Evolutionary conservation across 208 protist genomes (phyloP), one percentile per base, ranked within the genome.

Genomic region (Leishmania major): DNA sequence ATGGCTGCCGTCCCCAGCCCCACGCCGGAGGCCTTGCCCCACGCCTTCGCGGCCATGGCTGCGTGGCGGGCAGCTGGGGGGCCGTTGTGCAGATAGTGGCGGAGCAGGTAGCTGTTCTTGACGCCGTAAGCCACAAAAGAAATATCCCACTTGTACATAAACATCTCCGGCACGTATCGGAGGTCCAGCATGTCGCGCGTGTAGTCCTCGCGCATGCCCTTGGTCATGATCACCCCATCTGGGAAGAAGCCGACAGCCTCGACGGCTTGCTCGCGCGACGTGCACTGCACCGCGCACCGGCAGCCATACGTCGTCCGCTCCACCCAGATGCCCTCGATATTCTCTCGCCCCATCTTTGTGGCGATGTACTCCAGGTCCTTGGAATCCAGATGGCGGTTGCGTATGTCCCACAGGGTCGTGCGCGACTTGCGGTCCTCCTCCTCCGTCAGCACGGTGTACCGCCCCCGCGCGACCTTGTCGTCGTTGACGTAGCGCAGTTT

Each of bases 131-230:
- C 92, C 22, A 96, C 92, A 76, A 97, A 97, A 11, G 92, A 96
- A 78, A 96, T 95, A 81, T 97, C 95, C 93, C 95, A 97, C 80
- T 93, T 92, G 88, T 96, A 97, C 88, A 96, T 91, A 79, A 91
- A 95, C 89, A 97, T 92, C 84, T 97, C 93, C 22, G 95, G 95
- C 70, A 96, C 92, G 77, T 92, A 96, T 66, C 91, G 89, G 45
- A 80, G 88, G 85, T 96, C 93, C n/a, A 96, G 85, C 15, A 96
- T 87, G 79, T 97, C 95, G 78, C 95, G 92, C 25, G 93, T 96
- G 86, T 96, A 96, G 77, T 96, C 88, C 80, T 96, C 93, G 22
- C 95, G 93, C 92, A 95, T 94, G 6, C 91, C 91, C n/a, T 88
- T 87, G 8, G 93, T 96, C 93, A 97, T 93, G 83, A 97, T 95